These are phyloP conservation scores for Trypanosoma melophagium DNA, from an alignment of 208 protist species.

Conservation along the genomic window DNA sequence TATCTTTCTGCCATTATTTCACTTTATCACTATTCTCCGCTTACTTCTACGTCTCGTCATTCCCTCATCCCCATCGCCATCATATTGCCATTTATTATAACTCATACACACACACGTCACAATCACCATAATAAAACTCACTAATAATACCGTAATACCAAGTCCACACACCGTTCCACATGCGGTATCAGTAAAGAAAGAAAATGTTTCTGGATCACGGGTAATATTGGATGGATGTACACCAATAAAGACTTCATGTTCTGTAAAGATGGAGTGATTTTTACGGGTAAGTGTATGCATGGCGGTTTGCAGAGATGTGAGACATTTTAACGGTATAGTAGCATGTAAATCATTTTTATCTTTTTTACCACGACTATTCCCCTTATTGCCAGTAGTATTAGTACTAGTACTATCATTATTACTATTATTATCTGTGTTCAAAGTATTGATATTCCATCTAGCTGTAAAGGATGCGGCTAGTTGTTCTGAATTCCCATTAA, in stretches of 20 bases:
- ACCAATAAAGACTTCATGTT: background rate
- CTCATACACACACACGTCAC: conserved; percentile 26
- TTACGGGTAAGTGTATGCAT: background rate
- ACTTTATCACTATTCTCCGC: background rate
- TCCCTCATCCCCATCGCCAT: conserved; percentile 5
- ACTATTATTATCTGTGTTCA: background rate
- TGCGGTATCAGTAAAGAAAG: background rate
- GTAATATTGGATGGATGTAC: background rate
- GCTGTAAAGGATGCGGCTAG: background rate
- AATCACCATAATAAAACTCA: conserved; percentile 27
- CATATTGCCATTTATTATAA: conserved; percentile 11
- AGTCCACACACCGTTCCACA: background rate
- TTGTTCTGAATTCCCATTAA: background rate
- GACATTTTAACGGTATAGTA: background rate
- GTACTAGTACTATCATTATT: background rate
- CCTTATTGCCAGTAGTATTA: background rate
- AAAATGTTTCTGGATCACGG: background rate
- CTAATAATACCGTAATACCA: conserved; percentile 7
- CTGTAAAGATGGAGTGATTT: background rate
- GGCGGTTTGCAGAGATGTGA: background rate
- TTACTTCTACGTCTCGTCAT: background rate
- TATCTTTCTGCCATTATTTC: background rate
- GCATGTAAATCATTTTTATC: background rate
- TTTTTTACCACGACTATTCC: background rate
- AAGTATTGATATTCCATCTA: background rate